These are phyloP conservation scores for Kwoniella dejecticola DNA, from an alignment of 768 basidiomycete species.

Conservation along the genomic window DNA sequence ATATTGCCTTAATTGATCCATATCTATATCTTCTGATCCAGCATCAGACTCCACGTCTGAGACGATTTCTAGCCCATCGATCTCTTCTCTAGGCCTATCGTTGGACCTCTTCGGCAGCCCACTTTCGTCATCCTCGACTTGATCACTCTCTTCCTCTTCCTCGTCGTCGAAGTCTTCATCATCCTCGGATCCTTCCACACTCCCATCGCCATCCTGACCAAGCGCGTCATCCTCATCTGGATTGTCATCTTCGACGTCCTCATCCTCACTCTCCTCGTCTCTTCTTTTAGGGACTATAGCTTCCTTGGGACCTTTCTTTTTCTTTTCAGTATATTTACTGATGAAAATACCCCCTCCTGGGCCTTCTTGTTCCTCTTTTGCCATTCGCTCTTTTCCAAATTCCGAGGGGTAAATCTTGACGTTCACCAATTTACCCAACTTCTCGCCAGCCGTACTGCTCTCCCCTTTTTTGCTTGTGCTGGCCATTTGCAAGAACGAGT, in stretches of 20 bases:
- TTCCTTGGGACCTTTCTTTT: constrained; percentile 53
- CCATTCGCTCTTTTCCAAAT: constrained; percentile 86
- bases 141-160: constrained; percentile 59
- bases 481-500: constrained; percentile 67
- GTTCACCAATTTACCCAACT: constrained; percentile 66
- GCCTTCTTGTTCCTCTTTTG: constrained; percentile 82
- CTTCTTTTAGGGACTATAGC: constrained; percentile 22
- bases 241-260: constrained; percentile 52
- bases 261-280: constrained; percentile 29
- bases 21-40: constrained; percentile 73
- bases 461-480: constrained; percentile 29
- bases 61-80: constrained; percentile 54
- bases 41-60: constrained; percentile 56
- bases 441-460: constrained; percentile 21
- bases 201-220: constrained; percentile 21
- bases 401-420: constrained; percentile 89
- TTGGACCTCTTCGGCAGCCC: not conserved
- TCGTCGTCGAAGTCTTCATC: constrained; percentile 22
- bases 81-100: constrained; percentile 26
- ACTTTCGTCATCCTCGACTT: too few species aligned
- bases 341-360: constrained; percentile 80
- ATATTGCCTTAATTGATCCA: constrained; percentile 82
- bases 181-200: constrained; percentile 21
- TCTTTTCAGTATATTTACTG: constrained; percentile 37
- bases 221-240: constrained; percentile 37